Evolutionary conservation across 208 protist genomes (phyloP), one percentile per base, ranked within the genome.

Genomic region (Acanthamoeba triangularis): DNA sequence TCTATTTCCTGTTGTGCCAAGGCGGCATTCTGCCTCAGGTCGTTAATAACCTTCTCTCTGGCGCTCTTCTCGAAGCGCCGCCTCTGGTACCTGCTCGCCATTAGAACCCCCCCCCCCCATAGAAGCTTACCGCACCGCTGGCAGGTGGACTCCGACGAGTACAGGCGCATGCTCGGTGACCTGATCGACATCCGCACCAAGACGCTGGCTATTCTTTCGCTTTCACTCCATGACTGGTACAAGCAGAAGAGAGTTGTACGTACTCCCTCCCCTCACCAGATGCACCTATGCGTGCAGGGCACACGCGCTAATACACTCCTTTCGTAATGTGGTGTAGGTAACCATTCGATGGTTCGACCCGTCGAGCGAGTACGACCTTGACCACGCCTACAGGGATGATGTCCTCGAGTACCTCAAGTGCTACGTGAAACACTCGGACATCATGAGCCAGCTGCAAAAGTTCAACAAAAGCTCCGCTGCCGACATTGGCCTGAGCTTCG

Each of bases 321-420:
- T 10, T 18, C 6, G 14, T 18, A 0, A 54, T 54, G 49, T 52
- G 49, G 49, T 0, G 14, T 35, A 82, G 74, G 74, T 82, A 14
- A 82, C 74, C 35, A 82, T 82, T 11, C 74, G 74, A 52, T 82
- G 74, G 74, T 82, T 82, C 74, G 74, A 82, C 41, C 74, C 74
- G 41, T 54, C 74, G 37, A 82, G n/a, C 37, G 74, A 82, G 41
- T 82, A 82, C 74, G 74, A 82, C 28, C 74, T 82, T 23, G 74
- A 82, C n/a, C 74, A 82, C 49, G 33, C 37, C 33, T 82, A 82
- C 41, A 41, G 74, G 74, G 74, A 82, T 14, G 74, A 82, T 1
- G 49, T 82, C 74, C 74, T 82, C 37, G 74, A 82, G 14, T 52
- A 49, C 20, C 74, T 82, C 20, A 82, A 82, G 74, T 82, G 74